Evolutionary conservation across 495 filamentous ascomycete species (phyloP).

Genomic region (Aspergillus coremiiformis): DNA sequence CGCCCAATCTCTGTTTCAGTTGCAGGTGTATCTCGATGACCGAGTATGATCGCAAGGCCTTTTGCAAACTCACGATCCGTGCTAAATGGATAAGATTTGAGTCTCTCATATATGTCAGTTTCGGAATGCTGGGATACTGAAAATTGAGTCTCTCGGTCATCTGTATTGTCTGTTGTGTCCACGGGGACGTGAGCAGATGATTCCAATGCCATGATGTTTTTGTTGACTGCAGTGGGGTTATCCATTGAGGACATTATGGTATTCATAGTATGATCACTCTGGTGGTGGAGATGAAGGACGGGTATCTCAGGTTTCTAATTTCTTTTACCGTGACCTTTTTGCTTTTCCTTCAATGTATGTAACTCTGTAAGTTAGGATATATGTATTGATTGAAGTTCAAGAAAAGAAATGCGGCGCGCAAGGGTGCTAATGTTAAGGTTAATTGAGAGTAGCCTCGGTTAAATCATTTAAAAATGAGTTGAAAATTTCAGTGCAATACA

Average conservation of each 20-base stretch:
- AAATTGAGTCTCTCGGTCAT: not conserved
- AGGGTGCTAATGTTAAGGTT: too few species aligned
- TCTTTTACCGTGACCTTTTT: too few species aligned
- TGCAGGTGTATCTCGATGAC: conserved; percentile 34
- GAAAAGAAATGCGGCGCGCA: too few species aligned
- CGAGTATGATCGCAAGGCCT: conserved; percentile 43
- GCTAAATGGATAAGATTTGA: conserved; percentile 33
- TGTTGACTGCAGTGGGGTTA: not conserved
- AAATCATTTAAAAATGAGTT: too few species aligned
- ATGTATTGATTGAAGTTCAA: too few species aligned
- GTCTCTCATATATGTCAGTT: conserved; percentile 20
- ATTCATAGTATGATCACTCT: too few species aligned
- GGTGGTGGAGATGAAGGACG: too few species aligned
- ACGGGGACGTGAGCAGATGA: not conserved
- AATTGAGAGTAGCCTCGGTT: too few species aligned
- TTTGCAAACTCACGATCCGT: conserved; percentile 41
- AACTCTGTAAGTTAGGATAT: too few species aligned
- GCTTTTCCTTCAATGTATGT: too few species aligned
- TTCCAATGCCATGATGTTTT: conserved; percentile 8
- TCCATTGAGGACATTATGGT: not conserved
- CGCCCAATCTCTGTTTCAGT: conserved; percentile 35
- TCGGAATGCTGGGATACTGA: not conserved
- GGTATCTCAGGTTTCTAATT: too few species aligned
- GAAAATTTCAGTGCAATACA: too few species aligned
- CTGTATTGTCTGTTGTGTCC: not conserved